phyloP scores from a whole-genome alignment of 768 basidiomycete genomes.

The Inosperma sp. region DNA sequence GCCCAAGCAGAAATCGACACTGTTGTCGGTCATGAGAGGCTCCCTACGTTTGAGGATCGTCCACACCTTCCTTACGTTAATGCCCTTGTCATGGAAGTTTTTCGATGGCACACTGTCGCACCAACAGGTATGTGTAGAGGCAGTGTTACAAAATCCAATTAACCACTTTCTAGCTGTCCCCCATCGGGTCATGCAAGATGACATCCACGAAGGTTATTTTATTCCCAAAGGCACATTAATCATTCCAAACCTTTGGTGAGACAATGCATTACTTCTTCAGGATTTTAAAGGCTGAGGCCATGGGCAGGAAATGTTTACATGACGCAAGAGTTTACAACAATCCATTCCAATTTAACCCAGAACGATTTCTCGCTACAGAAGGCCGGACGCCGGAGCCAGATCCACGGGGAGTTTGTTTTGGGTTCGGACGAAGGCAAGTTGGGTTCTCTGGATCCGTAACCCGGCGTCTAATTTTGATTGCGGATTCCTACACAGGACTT shows the following conservation, averaged over 20 bases:
- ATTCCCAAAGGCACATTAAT: constrained; percentile 56
- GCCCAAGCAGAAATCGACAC: constrained; percentile 61
- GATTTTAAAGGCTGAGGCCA: constrained; percentile 6
- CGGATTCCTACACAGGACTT: constrained; percentile 32
- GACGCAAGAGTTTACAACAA: constrained; percentile 51
- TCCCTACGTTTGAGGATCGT: constrained; percentile 58
- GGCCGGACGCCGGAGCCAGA: constrained; percentile 45
- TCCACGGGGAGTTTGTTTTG: constrained; percentile 60
- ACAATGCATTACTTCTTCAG: constrained; percentile 1
- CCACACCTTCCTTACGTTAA: constrained; percentile 54
- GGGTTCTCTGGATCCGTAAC: constrained; percentile 5
- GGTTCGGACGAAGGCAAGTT: constrained; percentile 61
- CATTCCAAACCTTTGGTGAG: constrained; percentile 48
- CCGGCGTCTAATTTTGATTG: constrained; percentile 2
- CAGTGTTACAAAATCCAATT: constrained; percentile 7
- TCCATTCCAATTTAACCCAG: constrained; percentile 55
- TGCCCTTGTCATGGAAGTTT: constrained; percentile 56
- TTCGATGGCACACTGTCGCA: constrained; percentile 46
- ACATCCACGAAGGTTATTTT: constrained; percentile 56
- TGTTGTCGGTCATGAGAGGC: constrained; percentile 53
- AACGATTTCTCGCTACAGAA: constrained; percentile 50
- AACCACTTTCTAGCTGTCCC: constrained; percentile 39
- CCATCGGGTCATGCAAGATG: constrained; percentile 55
- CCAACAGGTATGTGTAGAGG: constrained; percentile 34
- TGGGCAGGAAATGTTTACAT: constrained; percentile 45